Base-by-base conservation (phyloP, 129 eudicot species). In the Saposhnikovia divaricata region DNA sequence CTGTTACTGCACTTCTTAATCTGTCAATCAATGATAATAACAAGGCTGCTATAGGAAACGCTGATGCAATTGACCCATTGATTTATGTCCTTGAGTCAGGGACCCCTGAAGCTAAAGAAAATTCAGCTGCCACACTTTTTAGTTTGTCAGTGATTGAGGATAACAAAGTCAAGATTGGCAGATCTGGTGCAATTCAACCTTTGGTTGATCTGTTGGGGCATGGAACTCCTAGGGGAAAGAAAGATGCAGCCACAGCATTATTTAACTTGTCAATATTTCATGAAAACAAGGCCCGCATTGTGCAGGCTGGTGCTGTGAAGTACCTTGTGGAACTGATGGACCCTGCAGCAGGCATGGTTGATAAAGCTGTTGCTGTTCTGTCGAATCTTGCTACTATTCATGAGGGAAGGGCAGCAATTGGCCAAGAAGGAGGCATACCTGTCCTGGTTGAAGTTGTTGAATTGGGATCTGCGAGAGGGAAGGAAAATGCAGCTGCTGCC, bases 301-400 rank as follows among this genome's bases (percentile, higher is more conserved):
- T 93, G 70, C 92, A 90, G 82, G 92, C 96, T 2, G 98, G 97
- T 51, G 97, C 98, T 2, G 96, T 93, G 71, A 90, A 87, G 80
- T 79, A 86, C 79, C 90, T 94, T 31, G 91, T 94, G 37, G 98
- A 94, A 5, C 72, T 94, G 87, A 91, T 94, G 98, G 97, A 94
- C 76, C 97, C 98, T n/a, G 97, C 96, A 14, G 89, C 93, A 23
- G 98, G 98, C 59, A 90, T 94, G 96, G 98, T 91, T 68, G 98
- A 94, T 66, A 91, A 92, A 82, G 98, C 97, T 14, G 93, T 92
- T 66, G 97, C 95, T 18, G 97, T 94, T 76, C 79, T 94, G 81
- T 93, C 98, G 0, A 94, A 92, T 84, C 92, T 94, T 45, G 91
- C 98, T 21, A 91, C 97, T 23, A 86, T 86, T 72, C 92, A 82